Conservation (phyloP, 2,329 filamentous ascomycete species). For the Talaromyces verruculosus region DNA sequence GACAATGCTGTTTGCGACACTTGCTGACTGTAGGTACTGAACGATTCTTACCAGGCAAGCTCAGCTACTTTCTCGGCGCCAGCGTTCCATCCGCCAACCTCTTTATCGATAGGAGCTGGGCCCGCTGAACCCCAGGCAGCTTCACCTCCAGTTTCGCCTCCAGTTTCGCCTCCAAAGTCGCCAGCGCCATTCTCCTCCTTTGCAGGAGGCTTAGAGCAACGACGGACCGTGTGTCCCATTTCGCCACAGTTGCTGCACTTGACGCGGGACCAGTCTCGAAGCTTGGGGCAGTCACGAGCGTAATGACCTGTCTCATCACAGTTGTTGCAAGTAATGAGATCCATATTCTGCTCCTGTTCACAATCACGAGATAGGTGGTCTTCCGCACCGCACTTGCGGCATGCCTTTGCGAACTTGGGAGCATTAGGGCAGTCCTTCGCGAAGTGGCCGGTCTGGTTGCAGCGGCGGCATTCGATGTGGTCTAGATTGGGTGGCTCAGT, state of each 20-base stretch:
- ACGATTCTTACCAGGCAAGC: slow-evolving; percentile 5
- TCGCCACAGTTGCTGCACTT: slow-evolving; percentile 48
- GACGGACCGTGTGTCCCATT: slow-evolving; percentile 46
- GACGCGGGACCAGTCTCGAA: slow-evolving; percentile 46
- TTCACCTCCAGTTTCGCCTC: neutral
- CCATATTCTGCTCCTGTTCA: slow-evolving; percentile 42
- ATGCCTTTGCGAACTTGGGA: slow-evolving; percentile 35
- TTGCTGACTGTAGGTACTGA: neutral
- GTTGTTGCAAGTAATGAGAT: slow-evolving; percentile 47
- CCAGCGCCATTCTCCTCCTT: slow-evolving; percentile 22
- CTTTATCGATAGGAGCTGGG: neutral
- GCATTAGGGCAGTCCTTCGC: slow-evolving; percentile 48
- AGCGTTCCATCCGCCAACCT: slow-evolving; percentile 9
- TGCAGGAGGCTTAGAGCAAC: slow-evolving; percentile 36
- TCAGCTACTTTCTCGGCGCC: neutral
- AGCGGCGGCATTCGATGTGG: slow-evolving; percentile 47
- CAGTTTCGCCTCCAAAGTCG: neutral
- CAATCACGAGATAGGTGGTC: slow-evolving; percentile 47
- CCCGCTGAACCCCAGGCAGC: neutral
- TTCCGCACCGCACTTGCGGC: slow-evolving; percentile 49
- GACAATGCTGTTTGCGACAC: neutral
- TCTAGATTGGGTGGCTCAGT: slow-evolving; percentile 46
- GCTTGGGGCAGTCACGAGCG: slow-evolving; percentile 45
- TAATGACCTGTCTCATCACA: slow-evolving; percentile 49
- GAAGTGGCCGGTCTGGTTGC: slow-evolving; percentile 48